Conservation (phyloP, 73 alveolate species). For the Stentor coeruleus region DNA sequence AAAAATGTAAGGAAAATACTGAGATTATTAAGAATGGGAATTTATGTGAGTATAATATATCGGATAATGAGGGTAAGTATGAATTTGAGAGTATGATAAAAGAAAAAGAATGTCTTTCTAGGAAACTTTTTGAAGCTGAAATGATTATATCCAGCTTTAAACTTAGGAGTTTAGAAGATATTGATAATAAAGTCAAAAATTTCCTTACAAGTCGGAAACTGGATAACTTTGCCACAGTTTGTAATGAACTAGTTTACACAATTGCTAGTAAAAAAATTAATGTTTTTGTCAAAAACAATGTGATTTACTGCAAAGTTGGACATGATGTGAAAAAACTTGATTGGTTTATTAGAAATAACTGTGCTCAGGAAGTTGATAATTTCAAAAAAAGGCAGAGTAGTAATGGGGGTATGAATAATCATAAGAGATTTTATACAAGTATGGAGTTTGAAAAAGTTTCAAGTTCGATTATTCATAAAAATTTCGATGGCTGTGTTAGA, state of each 20-base stretch:
- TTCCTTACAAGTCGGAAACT: background rate
- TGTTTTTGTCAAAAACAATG: background rate
- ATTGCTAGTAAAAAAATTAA: background rate
- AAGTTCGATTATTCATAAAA: background rate
- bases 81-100: no score
- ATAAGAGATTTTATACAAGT: background rate
- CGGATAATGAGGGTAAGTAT: no score
- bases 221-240: background rate
- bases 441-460: background rate
- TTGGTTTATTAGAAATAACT: no score
- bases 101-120: background rate
- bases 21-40: no score
- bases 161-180: background rate
- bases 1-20: no score
- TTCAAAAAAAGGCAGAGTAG: no score
- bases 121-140: background rate
- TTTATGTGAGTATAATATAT: no score
- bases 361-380: background rate
- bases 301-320: background rate
- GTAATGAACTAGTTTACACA: background rate
- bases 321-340: background rate
- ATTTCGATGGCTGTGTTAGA: background rate
- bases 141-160: background rate
- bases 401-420: background rate
- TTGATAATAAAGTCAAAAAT: background rate